Evolutionary conservation across 2,329 filamentous ascomycete species (phyloP).

Genomic region (Scedosporium boydii): DNA sequence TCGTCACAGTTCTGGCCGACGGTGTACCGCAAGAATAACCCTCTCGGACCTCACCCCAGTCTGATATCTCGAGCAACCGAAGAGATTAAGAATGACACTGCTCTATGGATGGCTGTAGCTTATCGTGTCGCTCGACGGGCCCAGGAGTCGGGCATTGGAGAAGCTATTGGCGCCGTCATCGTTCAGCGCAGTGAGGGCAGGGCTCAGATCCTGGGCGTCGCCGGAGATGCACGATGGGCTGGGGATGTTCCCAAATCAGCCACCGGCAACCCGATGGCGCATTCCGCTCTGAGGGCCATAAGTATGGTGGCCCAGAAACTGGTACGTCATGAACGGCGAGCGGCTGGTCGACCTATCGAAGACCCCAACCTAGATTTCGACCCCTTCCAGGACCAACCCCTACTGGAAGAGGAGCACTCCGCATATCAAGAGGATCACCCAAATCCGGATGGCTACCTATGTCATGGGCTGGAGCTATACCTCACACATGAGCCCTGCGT

Average conservation of each 20-base stretch:
- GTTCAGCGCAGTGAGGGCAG: slow-evolving; percentile 51
- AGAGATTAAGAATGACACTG: slow-evolving; percentile 55
- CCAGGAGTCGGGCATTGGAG: slow-evolving; percentile 48
- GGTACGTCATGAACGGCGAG: slow-evolving; percentile 43
- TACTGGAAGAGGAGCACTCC: slow-evolving; percentile 55
- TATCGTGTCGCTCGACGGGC: slow-evolving; percentile 52
- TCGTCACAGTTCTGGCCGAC: slow-evolving; percentile 72
- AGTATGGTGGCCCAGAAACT: slow-evolving; percentile 70
- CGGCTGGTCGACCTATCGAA: slow-evolving; percentile 22
- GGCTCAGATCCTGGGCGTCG: slow-evolving; percentile 57
- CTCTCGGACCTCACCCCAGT: slow-evolving; percentile 73
- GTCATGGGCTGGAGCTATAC: slow-evolving; percentile 88
- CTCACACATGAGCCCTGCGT: slow-evolving; percentile 92
- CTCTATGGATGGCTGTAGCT: slow-evolving; percentile 60
- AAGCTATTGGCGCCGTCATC: slow-evolving; percentile 65
- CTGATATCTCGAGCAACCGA: slow-evolving; percentile 61
- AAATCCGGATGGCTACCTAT: slow-evolving; percentile 76
- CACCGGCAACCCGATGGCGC: slow-evolving; percentile 66
- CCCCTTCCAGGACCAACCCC: slow-evolving; percentile 58
- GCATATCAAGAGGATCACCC: slow-evolving; percentile 57
- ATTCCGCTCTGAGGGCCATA: slow-evolving; percentile 69
- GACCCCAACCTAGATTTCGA: slow-evolving; percentile 41
- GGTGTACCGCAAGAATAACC: slow-evolving; percentile 79
- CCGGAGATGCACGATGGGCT: slow-evolving; percentile 66
- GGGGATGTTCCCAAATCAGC: slow-evolving; percentile 34